Evolutionary conservation across 345 rosid species (phyloP).

Genomic region (Eucalyptus guilfoylei): DNA sequence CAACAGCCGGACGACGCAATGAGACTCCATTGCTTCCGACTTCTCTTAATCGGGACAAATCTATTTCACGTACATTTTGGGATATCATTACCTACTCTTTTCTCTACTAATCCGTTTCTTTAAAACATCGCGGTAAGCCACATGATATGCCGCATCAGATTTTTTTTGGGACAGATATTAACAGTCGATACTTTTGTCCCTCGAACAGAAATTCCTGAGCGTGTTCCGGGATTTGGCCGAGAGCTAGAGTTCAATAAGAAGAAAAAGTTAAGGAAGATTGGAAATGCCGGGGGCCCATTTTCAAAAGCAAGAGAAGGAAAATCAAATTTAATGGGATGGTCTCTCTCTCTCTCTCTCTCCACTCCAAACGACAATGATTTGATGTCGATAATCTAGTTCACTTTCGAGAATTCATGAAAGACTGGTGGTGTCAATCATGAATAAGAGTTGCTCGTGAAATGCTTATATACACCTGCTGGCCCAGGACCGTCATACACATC

Average conservation of each 20-base stretch:
- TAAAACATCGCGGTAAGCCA: not conserved
- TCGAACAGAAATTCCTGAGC: not conserved
- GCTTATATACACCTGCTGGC: not conserved
- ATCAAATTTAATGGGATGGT: not conserved
- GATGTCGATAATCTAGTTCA: not conserved
- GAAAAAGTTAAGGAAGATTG: not conserved
- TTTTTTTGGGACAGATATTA: not conserved
- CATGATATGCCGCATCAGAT: not conserved
- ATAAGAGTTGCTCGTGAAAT: not conserved
- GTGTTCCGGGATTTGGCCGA: not conserved
- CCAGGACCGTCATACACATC: not conserved
- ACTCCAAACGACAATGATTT: not conserved
- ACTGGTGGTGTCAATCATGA: not conserved
- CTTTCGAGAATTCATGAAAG: not conserved
- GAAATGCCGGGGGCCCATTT: not conserved
- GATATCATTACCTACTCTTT: not conserved
- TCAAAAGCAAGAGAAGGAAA: not conserved
- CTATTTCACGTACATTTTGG: not conserved
- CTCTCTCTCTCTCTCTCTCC: not conserved
- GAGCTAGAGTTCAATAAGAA: not conserved
- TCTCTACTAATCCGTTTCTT: not conserved
- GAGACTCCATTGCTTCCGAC: not conserved
- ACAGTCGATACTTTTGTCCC: not conserved
- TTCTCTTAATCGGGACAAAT: not conserved
- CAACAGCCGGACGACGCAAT: not conserved